These are phyloP conservation scores for Pestalotiopsis sp. DNA, from an alignment of 2,329 filamentous ascomycete genomes.

Conservation along the genomic window DNA sequence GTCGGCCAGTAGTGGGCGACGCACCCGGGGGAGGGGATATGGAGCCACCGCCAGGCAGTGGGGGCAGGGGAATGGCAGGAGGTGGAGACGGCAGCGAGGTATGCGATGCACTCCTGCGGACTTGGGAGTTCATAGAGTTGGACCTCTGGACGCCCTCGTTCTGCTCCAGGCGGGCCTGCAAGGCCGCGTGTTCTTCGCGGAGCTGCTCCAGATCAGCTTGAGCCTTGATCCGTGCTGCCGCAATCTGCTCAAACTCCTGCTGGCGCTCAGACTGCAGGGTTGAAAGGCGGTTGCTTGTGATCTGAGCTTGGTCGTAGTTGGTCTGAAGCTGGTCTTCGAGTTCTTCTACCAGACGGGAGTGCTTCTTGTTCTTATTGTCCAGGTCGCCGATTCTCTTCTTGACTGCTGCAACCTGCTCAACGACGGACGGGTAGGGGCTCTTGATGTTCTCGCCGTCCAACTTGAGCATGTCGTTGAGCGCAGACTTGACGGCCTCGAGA, in stretches of 20 bases:
- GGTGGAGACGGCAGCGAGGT: conserved; percentile 89
- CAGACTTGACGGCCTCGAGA: conserved; percentile 61
- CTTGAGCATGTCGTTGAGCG: conserved; percentile 55
- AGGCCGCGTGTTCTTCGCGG: conserved; percentile 69
- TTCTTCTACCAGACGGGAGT: conserved; percentile 88
- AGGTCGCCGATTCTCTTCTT: conserved; percentile 68
- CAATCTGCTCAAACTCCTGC: conserved; percentile 77
- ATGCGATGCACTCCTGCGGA: conserved; percentile 84
- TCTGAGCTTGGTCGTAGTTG: conserved; percentile 92
- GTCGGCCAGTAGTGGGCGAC: conserved; percentile 62
- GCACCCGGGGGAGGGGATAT: conserved; percentile 47
- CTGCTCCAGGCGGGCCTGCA: conserved; percentile 56
- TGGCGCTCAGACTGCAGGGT: conserved; percentile 76
- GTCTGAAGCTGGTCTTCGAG: conserved; percentile 94
- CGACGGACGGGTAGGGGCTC: conserved; percentile 48
- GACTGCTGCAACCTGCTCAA: conserved; percentile 61
- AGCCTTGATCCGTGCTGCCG: conserved; percentile 61
- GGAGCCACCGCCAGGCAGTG: conserved; percentile 68
- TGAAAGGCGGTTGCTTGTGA: conserved; percentile 82
- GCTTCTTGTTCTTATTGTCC: conserved; percentile 79
- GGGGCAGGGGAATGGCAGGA: conserved; percentile 92
- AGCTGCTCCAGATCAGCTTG: conserved; percentile 71
- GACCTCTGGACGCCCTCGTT: conserved; percentile 52
- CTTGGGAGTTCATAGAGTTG: conserved; percentile 65
- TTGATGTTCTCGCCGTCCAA: conserved; percentile 47